Evolutionary conservation across 176 grass and related monocot genomes (phyloP).

Genomic region (Olyra latifolia): DNA sequence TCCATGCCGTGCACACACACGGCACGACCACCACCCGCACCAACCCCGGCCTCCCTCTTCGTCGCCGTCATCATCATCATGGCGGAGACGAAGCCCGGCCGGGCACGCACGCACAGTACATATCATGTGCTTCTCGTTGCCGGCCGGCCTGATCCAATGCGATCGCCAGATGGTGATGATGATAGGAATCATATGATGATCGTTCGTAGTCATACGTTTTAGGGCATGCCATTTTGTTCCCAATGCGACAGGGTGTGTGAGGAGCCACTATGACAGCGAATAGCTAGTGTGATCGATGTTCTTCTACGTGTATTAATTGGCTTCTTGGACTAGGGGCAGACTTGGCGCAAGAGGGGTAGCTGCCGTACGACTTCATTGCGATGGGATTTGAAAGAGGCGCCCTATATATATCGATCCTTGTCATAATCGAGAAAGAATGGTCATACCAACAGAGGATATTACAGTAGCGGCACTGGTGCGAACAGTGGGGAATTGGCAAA

Average conservation of each 20-base stretch:
- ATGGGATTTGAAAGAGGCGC: not conserved
- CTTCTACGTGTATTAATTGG: conserved; percentile 14
- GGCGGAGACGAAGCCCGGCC: not conserved
- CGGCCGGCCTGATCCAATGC: not conserved
- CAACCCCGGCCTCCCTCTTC: not conserved
- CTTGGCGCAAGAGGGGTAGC: conserved; percentile 5
- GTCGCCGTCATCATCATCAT: conserved; percentile 12
- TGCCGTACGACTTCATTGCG: conserved; percentile 11
- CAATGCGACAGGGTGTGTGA: not conserved
- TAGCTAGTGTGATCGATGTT: not conserved
- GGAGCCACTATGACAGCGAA: not conserved
- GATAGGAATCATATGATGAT: too few relatives aligned
- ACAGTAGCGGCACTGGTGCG: conserved; percentile 20
- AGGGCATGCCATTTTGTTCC: not conserved
- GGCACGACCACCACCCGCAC: not conserved
- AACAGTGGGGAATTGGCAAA: conserved; percentile 30
- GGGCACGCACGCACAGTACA: not conserved
- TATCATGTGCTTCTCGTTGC: not conserved
- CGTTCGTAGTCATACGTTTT: not conserved
- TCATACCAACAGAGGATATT: conserved; percentile 4
- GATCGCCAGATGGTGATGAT: not conserved
- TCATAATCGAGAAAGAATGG: conserved; percentile 15
- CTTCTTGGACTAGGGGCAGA: conserved; percentile 24
- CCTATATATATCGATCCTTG: not conserved
- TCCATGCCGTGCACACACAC: conserved; percentile 26